A percentile compares a stretch with the other conserved stretches of the same genome.
phyloP scores from a whole-genome alignment of 1,284 basidiomycete species.

The Violaceomyces palustris region DNA sequence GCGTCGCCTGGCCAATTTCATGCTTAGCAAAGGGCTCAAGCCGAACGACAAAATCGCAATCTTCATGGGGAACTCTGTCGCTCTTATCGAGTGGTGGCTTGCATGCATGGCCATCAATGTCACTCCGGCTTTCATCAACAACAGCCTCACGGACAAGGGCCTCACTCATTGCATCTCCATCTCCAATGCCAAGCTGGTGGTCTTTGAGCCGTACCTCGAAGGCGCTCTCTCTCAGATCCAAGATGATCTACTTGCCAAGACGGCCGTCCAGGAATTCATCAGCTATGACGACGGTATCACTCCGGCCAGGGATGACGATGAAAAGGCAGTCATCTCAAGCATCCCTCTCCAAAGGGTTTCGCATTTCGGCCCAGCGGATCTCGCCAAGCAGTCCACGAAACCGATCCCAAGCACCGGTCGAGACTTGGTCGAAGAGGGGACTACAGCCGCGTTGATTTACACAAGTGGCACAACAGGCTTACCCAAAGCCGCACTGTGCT shows the following conservation, averaged over 20 bases:
- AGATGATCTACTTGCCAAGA: slow-evolving; percentile 15
- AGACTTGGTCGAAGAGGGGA: slow-evolving; percentile 20
- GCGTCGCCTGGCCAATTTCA: slow-evolving; percentile 34
- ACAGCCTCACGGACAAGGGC: slow-evolving; percentile 44
- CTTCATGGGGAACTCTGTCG: slow-evolving; percentile 44
- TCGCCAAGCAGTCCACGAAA: slow-evolving; percentile 26
- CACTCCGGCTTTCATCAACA: slow-evolving; percentile 53
- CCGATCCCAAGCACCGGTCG: slow-evolving; percentile 25
- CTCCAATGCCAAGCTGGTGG: slow-evolving; percentile 36
- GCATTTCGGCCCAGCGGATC: slow-evolving; percentile 28
- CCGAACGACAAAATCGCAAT: slow-evolving; percentile 40
- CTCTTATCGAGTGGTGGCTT: slow-evolving; percentile 38
- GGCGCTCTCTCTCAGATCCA: slow-evolving; percentile 31
- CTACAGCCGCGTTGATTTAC: slow-evolving; percentile 40
- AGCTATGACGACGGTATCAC: slow-evolving; percentile 45
- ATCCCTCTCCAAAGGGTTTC: slow-evolving; percentile 18
- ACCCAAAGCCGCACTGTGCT: slow-evolving; percentile 52
- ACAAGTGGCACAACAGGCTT: slow-evolving; percentile 47
- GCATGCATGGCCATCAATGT: slow-evolving; percentile 45
- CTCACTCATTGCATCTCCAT: slow-evolving; percentile 50
- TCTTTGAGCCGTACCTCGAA: slow-evolving; percentile 49
- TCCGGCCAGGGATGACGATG: slow-evolving; percentile 23
- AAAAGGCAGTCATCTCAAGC: slow-evolving; percentile 11
- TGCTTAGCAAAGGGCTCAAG: slow-evolving; percentile 35
- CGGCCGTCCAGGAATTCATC: slow-evolving; percentile 24